A percentile compares a stretch with the other conserved stretches of the same genome.
These are phyloP conservation scores for Tremella mesenterica DNA, from an alignment of 768 basidiomycete genomes.

Conservation along the genomic window DNA sequence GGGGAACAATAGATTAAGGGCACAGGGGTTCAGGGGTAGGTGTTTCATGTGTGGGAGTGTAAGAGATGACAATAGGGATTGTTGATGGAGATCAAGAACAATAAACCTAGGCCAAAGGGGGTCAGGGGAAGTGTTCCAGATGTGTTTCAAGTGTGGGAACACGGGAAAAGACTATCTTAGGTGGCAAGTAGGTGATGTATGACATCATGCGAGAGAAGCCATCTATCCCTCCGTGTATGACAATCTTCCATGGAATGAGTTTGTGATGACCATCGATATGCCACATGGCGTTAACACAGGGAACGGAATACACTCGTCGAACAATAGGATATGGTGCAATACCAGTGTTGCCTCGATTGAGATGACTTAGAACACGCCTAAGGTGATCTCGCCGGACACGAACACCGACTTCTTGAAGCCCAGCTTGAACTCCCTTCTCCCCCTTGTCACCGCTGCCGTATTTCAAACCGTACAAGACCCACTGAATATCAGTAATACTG, in stretches of 20 bases:
- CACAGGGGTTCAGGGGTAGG: too few relatives aligned
- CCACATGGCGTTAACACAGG: slow-evolving; percentile 46
- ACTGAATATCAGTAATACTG: neutral
- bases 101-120: too few relatives aligned
- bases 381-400: neutral
- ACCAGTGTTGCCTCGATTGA: neutral
- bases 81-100: too few relatives aligned
- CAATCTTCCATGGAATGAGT: slow-evolving; percentile 46
- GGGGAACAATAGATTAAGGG: too few relatives aligned
- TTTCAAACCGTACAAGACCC: neutral
- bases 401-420: neutral
- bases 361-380: neutral
- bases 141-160: too few relatives aligned
- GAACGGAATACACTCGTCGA: slow-evolving; percentile 38
- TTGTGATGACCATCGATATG: slow-evolving; percentile 43
- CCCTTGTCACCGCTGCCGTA: neutral
- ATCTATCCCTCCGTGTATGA: slow-evolving; percentile 49
- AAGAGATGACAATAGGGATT: too few relatives aligned
- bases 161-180: too few relatives aligned
- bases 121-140: too few relatives aligned
- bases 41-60: too few relatives aligned
- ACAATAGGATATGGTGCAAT: neutral
- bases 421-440: neutral
- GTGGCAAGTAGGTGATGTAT: too few relatives aligned
- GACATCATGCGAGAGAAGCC: slow-evolving; percentile 47